These are phyloP conservation scores for Dactylellina leptospora DNA, from an alignment of 2,329 filamentous ascomycete species.

Conservation along the genomic window DNA sequence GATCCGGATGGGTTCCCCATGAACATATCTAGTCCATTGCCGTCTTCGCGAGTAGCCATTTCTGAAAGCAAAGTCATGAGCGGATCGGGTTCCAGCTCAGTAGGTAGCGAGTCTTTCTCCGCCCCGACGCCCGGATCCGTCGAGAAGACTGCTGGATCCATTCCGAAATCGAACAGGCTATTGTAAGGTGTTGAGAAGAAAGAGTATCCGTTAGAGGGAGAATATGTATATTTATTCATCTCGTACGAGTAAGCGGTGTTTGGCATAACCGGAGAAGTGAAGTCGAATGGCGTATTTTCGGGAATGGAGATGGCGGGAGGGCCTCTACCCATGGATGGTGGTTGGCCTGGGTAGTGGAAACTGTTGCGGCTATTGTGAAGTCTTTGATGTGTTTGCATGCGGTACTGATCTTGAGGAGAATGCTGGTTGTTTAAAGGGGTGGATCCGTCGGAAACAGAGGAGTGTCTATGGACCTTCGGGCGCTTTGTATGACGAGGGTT, in stretches of 20 bases:
- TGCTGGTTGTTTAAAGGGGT: conserved; percentile 43
- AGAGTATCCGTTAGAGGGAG: conserved; percentile 43
- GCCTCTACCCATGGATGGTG: conserved; percentile 37
- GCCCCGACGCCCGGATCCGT: conserved; percentile 26
- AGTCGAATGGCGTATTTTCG: conserved; percentile 49
- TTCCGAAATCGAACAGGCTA: conserved; percentile 50
- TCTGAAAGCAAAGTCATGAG: conserved; percentile 48
- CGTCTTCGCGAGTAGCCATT: conserved; percentile 51
- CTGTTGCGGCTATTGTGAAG: conserved; percentile 34
- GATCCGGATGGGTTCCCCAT: conserved; percentile 48
- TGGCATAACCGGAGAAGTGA: conserved; percentile 40
- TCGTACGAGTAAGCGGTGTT: conserved; percentile 50
- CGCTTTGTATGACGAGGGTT: conserved; percentile 42
- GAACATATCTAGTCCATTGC: conserved; percentile 44
- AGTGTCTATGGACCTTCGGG: conserved; percentile 41
- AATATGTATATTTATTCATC: conserved; percentile 50
- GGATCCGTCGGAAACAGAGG: conserved; percentile 43
- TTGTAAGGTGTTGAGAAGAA: conserved; percentile 52
- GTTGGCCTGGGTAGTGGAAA: conserved; percentile 49
- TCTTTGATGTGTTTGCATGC: conserved; percentile 49
- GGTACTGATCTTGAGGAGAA: conserved; percentile 48
- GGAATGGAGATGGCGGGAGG: conserved; percentile 43
- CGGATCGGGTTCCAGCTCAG: conserved; percentile 42
- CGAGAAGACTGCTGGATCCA: conserved; percentile 47
- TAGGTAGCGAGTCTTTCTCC: conserved; percentile 50